These are phyloP conservation scores for Tetrahymena elliotti DNA, from an alignment of 73 alveolate species.

Conservation along the genomic window DNA sequence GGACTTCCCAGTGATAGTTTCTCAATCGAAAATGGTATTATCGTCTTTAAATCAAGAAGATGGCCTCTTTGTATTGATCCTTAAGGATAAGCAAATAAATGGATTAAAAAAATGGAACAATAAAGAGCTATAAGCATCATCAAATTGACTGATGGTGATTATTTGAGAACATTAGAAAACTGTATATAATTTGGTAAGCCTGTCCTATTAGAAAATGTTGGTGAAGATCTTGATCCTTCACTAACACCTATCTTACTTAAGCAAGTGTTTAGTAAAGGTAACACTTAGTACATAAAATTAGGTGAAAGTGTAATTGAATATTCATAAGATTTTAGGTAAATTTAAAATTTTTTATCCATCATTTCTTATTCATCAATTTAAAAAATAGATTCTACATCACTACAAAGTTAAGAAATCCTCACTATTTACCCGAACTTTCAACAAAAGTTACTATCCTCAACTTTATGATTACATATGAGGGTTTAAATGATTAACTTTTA, in stretches of 20 bases:
- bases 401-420: conserved; percentile 97
- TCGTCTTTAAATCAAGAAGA: conserved; percentile 90
- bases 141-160: conserved; percentile 80
- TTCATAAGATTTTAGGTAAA: conserved; percentile 74
- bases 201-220: conserved; percentile 82
- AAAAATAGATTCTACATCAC: conserved; percentile 80
- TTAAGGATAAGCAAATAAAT: conserved; percentile 74
- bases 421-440: conserved; percentile 96
- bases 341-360: not conserved
- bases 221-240: conserved; percentile 92
- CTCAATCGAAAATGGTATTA: conserved; percentile 95
- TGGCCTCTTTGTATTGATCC: conserved; percentile 98
- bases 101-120: conserved; percentile 76
- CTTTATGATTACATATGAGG: conserved; percentile 98
- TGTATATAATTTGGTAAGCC: conserved; percentile 89
- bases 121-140: conserved; percentile 46
- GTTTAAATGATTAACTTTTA: conserved; percentile 95
- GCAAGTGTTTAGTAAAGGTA: conserved; percentile 85
- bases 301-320: conserved; percentile 95
- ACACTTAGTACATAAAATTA: conserved; percentile 77
- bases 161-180: conserved; percentile 59
- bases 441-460: conserved; percentile 93
- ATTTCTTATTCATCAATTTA: not conserved
- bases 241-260: conserved; percentile 93
- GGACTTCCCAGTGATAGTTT: conserved; percentile 98